Conservation (phyloP, 225 moss, liverwort and hornwort species). For the Polytrichum formosum region DNA sequence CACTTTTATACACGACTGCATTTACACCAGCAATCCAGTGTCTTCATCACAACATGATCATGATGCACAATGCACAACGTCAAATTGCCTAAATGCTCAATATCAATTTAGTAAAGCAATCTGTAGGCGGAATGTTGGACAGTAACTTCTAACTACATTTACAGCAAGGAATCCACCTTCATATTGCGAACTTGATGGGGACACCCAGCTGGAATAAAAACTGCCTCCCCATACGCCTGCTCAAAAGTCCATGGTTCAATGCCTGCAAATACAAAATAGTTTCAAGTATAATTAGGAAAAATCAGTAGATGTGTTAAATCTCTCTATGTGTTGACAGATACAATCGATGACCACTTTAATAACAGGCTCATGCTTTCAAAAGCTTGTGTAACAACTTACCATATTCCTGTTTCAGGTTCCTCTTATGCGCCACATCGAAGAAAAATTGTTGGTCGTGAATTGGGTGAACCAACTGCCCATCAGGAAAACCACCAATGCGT, state of each 20-base stretch:
- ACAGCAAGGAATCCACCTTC: conserved; percentile 43
- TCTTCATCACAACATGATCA: background rate
- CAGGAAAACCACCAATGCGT: too few relatives aligned
- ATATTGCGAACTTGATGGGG: conserved; percentile 98
- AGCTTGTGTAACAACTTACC: conserved; percentile 23
- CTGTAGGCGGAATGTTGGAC: background rate
- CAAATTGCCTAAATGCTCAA: too few relatives aligned
- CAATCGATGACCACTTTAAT: background rate
- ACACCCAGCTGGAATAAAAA: conserved; percentile 97
- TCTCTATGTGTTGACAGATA: background rate
- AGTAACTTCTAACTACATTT: background rate
- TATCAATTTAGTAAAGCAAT: too few relatives aligned
- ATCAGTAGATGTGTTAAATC: background rate
- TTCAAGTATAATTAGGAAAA: too few relatives aligned
- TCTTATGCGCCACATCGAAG: conserved; percentile 46
- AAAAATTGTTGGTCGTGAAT: conserved; percentile 65
- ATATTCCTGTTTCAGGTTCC: conserved; percentile 49
- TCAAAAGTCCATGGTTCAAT: conserved; percentile 99
- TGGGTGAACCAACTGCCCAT: conserved; percentile 48
- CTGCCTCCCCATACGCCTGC: conserved; percentile 89
- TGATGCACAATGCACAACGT: too few relatives aligned
- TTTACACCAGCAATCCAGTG: conserved; percentile 5
- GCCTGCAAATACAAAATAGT: conserved; percentile 32
- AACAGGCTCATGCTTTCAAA: too few relatives aligned
- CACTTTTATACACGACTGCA: conserved; percentile 98